Conservation (phyloP, 352 stramenopile species). For the Pythium aphanidermatum region DNA sequence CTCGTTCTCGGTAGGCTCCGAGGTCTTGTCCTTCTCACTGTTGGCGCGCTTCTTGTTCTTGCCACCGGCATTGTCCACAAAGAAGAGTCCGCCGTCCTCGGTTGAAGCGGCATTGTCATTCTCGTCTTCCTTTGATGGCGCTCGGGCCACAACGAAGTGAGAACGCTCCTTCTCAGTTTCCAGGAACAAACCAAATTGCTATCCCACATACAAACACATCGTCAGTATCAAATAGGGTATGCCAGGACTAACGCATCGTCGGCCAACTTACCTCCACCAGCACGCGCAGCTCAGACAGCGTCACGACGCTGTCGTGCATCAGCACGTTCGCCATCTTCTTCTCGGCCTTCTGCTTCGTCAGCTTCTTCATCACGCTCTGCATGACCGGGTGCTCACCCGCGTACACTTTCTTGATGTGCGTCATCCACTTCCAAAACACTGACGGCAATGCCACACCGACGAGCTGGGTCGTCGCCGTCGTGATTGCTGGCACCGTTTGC, state of each 20-base stretch:
- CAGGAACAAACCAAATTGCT: slow-evolving; percentile 46
- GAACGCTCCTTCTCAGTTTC: slow-evolving; percentile 17
- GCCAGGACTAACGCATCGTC: too few relatives aligned
- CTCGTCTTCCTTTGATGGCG: neutral
- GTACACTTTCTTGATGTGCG: slow-evolving; percentile 33
- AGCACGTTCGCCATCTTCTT: slow-evolving; percentile 39
- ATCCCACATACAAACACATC: neutral
- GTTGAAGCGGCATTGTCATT: too few relatives aligned
- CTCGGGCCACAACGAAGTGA: slow-evolving; percentile 17
- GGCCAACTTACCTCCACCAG: slow-evolving; percentile 42
- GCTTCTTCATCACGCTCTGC: slow-evolving; percentile 24
- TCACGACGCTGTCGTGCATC: slow-evolving; percentile 37
- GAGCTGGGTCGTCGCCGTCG: slow-evolving; percentile 37
- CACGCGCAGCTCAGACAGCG: slow-evolving; percentile 29
- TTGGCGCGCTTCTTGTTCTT: slow-evolving; percentile 7
- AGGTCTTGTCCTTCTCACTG: neutral
- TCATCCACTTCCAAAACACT: slow-evolving; percentile 43
- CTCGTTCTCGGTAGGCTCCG: neutral
- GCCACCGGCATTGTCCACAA: slow-evolving; percentile 49
- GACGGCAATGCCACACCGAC: slow-evolving; percentile 33
- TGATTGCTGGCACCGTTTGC: slow-evolving; percentile 35
- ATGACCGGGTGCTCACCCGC: slow-evolving; percentile 9
- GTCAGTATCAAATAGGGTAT: too few relatives aligned
- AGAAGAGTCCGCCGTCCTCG: slow-evolving; percentile 34
- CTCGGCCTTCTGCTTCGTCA: slow-evolving; percentile 23